phyloP scores from a whole-genome alignment of 352 stramenopile species.

The Phytophthora foliorum region DNA sequence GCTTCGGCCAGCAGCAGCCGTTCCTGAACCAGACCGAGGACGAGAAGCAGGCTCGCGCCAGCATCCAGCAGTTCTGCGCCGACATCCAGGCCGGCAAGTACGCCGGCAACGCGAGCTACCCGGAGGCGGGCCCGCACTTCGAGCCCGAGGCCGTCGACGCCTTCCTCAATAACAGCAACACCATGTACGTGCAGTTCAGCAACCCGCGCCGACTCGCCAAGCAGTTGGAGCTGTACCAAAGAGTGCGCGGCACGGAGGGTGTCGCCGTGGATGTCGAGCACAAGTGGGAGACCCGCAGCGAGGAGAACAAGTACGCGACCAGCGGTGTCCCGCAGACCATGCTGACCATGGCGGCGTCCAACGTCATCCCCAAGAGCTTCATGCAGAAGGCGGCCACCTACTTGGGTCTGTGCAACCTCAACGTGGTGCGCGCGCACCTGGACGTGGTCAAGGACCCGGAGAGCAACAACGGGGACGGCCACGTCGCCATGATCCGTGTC shows the following conservation, averaged over 20 bases:
- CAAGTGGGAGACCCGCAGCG: conserved; percentile 81
- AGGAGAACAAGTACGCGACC: conserved; percentile 86
- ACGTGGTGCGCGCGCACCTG: conserved; percentile 96
- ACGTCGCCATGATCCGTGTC: conserved; percentile 87
- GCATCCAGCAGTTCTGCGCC: conserved; percentile 74
- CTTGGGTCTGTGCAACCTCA: conserved; percentile 94
- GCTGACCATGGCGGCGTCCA: conserved; percentile 85
- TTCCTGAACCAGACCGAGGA: conserved; percentile 70
- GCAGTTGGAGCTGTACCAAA: conserved; percentile 78
- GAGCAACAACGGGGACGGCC: conserved; percentile 44
- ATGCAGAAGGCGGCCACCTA: conserved; percentile 89
- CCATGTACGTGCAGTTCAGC: conserved; percentile 88
- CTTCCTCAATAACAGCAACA: conserved; percentile 77
- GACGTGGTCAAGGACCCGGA: conserved; percentile 93
- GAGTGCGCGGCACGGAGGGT: conserved; percentile 77
- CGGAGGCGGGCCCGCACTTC: conserved; percentile 62
- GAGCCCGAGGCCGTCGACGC: conserved; percentile 71
- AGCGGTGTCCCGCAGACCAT: conserved; percentile 75
- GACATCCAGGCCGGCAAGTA: conserved; percentile 86
- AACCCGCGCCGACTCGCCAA: conserved; percentile 76
- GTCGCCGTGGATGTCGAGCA: conserved; percentile 86
- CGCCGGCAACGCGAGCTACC: conserved; percentile 57
- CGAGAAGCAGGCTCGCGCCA: conserved; percentile 66
- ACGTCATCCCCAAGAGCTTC: conserved; percentile 85
- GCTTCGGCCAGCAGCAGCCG: conserved; percentile 78